phyloP scores from a whole-genome alignment of 345 rosid species.

The Kernera saxatilis region DNA sequence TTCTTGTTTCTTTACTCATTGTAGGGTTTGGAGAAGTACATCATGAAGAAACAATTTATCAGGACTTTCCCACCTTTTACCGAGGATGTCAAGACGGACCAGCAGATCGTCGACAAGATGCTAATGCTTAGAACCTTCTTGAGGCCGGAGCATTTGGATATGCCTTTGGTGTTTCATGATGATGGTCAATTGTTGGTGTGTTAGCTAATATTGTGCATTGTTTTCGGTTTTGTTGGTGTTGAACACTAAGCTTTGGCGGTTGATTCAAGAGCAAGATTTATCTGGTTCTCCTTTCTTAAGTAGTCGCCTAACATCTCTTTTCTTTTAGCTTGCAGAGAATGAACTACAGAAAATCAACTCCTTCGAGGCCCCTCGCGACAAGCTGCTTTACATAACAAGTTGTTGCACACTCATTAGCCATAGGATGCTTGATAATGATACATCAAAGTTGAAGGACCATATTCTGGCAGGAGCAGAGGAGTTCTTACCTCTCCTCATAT shows the following conservation, averaged over 20 bases:
- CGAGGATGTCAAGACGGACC: conserved; percentile 42
- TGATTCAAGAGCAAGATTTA: not conserved
- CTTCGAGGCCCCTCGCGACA: conserved; percentile 42
- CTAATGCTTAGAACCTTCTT: conserved; percentile 45
- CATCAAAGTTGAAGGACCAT: conserved; percentile 45
- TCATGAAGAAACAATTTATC: conserved; percentile 46
- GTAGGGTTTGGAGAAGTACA: conserved; percentile 59
- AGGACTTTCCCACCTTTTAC: conserved; percentile 43
- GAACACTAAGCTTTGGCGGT: not conserved
- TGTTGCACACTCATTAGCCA: conserved; percentile 60
- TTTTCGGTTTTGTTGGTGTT: not conserved
- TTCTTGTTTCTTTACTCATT: not conserved
- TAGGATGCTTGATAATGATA: conserved; percentile 50
- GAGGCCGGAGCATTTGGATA: conserved; percentile 60
- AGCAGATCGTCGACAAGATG: conserved; percentile 44
- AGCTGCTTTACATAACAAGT: conserved; percentile 49
- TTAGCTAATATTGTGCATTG: not conserved
- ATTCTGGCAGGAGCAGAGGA: conserved; percentile 53
- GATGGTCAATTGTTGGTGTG: conserved; percentile 65
- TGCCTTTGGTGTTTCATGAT: conserved; percentile 42
- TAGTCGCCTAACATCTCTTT: not conserved
- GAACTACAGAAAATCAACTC: conserved; percentile 45
- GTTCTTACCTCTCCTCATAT: conserved; percentile 55
- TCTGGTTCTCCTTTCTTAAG: not conserved
- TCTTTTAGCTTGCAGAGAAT: conserved; percentile 57